Conservation (phyloP, 2,329 filamentous ascomycete species). For the Ophiostoma ips region DNA sequence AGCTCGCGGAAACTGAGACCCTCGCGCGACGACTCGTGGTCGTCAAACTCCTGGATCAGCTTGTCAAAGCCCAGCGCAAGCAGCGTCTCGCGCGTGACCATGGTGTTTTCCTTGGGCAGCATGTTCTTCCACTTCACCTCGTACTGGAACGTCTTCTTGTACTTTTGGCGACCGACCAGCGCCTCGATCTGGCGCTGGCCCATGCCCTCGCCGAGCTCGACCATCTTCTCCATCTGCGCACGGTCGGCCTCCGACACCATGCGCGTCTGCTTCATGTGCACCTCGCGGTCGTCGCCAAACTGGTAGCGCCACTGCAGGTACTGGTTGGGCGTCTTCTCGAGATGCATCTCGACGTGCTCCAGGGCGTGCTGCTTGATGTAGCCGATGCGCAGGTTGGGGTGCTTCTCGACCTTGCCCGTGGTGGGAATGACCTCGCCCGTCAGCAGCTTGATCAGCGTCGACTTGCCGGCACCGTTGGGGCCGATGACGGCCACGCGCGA, state of each 20-base stretch:
- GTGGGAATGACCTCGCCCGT: conserved; percentile 84
- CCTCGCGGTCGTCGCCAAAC: conserved; percentile 92
- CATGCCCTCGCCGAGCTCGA: conserved; percentile 75
- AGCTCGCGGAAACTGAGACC: conserved; percentile 92
- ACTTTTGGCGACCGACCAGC: conserved; percentile 93
- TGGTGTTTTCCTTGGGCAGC: conserved; percentile 84
- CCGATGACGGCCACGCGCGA: conserved; percentile 94
- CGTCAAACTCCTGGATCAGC: conserved; percentile 93
- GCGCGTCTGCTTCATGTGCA: conserved; percentile 94
- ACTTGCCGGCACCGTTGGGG: conserved; percentile 95
- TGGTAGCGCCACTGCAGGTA: conserved; percentile 98
- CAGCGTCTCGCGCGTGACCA: conserved; percentile 87
- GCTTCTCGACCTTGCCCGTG: conserved; percentile 83
- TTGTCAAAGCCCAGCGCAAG: conserved; percentile 78
- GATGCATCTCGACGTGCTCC: conserved; percentile 98
- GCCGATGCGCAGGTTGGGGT: conserved; percentile 94
- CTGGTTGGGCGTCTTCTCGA: conserved; percentile 98
- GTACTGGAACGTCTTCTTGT: conserved; percentile 98
- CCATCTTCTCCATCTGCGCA: conserved; percentile 77
- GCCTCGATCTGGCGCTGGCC: conserved; percentile 67
- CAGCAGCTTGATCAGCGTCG: conserved; percentile 91
- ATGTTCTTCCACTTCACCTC: conserved; percentile 88
- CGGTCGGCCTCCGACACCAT: conserved; percentile 73
- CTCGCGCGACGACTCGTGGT: conserved; percentile 96
- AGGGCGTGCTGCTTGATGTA: conserved; percentile 99